Base-by-base conservation (phyloP, 352 stramenopile genomes). In the Phytophthora aleatoria region DNA sequence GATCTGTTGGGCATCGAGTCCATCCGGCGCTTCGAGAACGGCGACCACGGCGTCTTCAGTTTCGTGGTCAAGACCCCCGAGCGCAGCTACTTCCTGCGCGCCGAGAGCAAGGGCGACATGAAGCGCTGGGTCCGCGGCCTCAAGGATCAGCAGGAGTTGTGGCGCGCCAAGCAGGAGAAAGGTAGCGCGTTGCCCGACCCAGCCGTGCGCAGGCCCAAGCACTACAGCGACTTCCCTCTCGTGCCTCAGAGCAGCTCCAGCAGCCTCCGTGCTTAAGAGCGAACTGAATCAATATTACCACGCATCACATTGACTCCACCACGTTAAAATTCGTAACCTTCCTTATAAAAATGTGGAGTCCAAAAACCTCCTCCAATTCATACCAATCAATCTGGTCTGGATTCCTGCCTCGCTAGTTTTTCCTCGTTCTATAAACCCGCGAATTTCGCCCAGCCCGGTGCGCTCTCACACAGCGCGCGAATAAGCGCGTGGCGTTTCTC, bases 401-500 rank as follows among this genome's bases (percentile, higher is more conserved):
- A 38, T 12, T 38, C 31, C 31, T 12, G 2, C 2, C 31, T 36
- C 33, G 7, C 33, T 38, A 3, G 12, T 13, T 38, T 20, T 12
- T 39, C 43, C 45, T 27, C 15, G 12, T 49, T 73, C 66, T 90
- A 94, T 68, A 91, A 66, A 15, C 87, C 87, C 28, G 85, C 89
- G 35, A 95, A 95, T 57, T 86, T 89, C 31, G 81, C 81, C 87
- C 87, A 95, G 3, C 87, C 87, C 3, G 87, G 80, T 0, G 87
- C 87, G 30, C 84, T 94, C 53, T 95, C 87, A 50, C 87, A 95
- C 35, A 95, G 52, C n/a, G 87, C 87, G 16, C 75, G 76, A 59
- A 95, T 92, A 15, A 95, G 70, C 50, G 85, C 85, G 50, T 94
- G 85, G 9, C 87, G 87, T 61, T 94, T 94, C 56, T 95, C 87